Conservation (phyloP, 495 filamentous ascomycete genomes). For the Xylaria venustula region DNA sequence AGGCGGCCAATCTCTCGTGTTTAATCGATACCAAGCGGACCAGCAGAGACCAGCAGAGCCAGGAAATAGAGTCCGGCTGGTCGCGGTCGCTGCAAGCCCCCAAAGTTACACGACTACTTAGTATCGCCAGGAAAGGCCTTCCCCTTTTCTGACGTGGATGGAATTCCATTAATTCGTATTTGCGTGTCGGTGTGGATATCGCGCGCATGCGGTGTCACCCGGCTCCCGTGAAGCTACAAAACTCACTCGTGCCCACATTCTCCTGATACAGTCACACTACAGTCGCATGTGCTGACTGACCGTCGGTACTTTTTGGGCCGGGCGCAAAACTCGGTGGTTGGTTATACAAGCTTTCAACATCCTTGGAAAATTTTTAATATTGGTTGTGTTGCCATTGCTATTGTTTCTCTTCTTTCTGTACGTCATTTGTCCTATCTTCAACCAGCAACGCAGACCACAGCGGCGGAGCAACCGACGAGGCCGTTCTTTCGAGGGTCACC, state of each 20-base stretch:
- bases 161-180: slow-evolving; percentile 36
- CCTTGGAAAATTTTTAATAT: slow-evolving; percentile 4
- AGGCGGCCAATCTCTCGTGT: slow-evolving; percentile 6
- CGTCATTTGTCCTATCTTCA: slow-evolving; percentile 7
- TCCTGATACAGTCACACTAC: slow-evolving; percentile 10
- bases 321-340: slow-evolving; percentile 11
- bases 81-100: slow-evolving; percentile 16
- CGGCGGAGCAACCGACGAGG: slow-evolving; percentile 11
- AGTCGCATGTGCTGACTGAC: slow-evolving; percentile 3
- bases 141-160: slow-evolving; percentile 24
- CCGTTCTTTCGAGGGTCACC: not conserved
- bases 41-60: not conserved
- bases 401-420: not conserved
- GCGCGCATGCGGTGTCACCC: slow-evolving; percentile 12
- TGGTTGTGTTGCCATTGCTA: not conserved
- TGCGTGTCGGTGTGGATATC: slow-evolving; percentile 26
- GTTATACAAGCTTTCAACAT: slow-evolving; percentile 5
- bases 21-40: slow-evolving; percentile 6
- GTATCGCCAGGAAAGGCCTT: slow-evolving; percentile 28
- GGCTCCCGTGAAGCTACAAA: slow-evolving; percentile 31
- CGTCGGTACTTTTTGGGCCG: not conserved
- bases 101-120: no score
- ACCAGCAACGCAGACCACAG: not conserved
- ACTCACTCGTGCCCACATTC: slow-evolving; percentile 28
- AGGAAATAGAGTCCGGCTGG: not conserved